Percentiles rank a stretch among this genome's conserved stretches.
Evolutionary conservation across 169 alveolate genomes (phyloP).

Genomic region (Plasmodium fragile): DNA sequence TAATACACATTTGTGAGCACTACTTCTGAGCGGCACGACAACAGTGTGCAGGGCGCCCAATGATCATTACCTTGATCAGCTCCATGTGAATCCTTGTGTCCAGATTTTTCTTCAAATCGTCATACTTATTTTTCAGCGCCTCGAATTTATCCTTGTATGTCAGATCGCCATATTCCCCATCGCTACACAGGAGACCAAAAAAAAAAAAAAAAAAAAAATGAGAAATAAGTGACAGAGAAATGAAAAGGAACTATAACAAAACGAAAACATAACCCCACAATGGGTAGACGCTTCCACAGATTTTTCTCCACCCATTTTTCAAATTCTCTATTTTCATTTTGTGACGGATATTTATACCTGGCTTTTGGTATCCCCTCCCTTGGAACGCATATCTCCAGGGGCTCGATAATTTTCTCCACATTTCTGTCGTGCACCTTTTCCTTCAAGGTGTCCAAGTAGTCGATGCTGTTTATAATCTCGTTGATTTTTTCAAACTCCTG

Average conservation of each 20-base stretch:
- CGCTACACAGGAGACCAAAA: not conserved
- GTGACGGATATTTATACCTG: not conserved
- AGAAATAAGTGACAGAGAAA: not conserved
- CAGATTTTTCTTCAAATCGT: slow-evolving; percentile 35
- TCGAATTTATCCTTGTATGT: slow-evolving; percentile 41
- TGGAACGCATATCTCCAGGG: slow-evolving; percentile 30
- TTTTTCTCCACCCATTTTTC: not conserved
- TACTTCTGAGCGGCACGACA: not conserved
- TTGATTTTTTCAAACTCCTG: slow-evolving; percentile 63
- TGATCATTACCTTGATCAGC: slow-evolving; percentile 21
- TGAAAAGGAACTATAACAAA: not conserved
- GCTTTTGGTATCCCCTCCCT: not conserved
- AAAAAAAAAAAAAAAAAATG: slow-evolving; percentile 4
- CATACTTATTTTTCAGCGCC: slow-evolving; percentile 33
- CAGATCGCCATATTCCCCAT: not conserved
- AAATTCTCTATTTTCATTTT: not conserved
- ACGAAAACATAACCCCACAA: not conserved
- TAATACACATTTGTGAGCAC: not conserved
- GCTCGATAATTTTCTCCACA: slow-evolving; percentile 15
- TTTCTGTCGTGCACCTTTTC: slow-evolving; percentile 15
- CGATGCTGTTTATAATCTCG: slow-evolving; percentile 23
- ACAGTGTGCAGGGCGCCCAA: not conserved
- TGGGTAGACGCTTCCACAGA: not conserved
- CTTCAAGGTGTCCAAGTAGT: slow-evolving; percentile 34
- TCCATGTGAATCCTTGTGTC: slow-evolving; percentile 43